Evolutionary conservation across 371 early-diverging fungal genomes (phyloP).

Genomic region (Haplosporangium sp.): DNA sequence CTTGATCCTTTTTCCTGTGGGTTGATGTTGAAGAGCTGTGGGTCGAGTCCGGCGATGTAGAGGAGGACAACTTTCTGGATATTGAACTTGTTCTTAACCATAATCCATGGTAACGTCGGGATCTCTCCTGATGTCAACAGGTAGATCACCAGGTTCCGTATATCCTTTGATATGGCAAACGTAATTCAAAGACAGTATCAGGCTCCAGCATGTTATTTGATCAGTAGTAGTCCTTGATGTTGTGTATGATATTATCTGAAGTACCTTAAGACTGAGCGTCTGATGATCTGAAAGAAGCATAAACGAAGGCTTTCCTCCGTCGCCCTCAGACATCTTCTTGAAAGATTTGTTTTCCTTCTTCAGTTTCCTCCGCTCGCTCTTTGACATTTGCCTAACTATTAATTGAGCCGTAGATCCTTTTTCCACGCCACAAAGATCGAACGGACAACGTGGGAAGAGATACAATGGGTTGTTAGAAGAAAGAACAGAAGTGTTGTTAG

Average conservation of each 20-base stretch:
- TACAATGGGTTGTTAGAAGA: too few species aligned
- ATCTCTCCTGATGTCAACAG: constrained; percentile 33
- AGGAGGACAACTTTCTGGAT: constrained; percentile 42
- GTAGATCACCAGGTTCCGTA: constrained; percentile 39
- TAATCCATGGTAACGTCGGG: constrained; percentile 47
- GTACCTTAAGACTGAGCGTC: constrained; percentile 40
- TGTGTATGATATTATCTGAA: background rate
- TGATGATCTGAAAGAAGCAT: constrained; percentile 32
- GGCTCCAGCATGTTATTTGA: background rate
- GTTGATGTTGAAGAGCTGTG: constrained; percentile 32
- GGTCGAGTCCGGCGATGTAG: constrained; percentile 45
- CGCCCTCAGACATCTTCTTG: constrained; percentile 13
- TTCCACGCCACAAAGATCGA: too few species aligned
- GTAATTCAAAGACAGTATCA: background rate
- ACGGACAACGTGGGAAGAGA: too few species aligned
- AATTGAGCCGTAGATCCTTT: background rate
- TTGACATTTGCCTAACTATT: constrained; percentile 1
- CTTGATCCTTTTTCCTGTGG: constrained; percentile 13
- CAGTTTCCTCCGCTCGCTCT: constrained; percentile 18
- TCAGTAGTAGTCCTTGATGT: background rate
- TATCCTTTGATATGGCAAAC: constrained; percentile 23
- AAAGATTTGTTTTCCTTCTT: constrained; percentile 30
- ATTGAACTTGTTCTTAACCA: constrained; percentile 52
- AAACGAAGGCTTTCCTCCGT: constrained; percentile 36
- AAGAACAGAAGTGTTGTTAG: too few species aligned